These are phyloP conservation scores for Populus deltoides DNA, from an alignment of 345 rosid genomes.

Conservation along the genomic window DNA sequence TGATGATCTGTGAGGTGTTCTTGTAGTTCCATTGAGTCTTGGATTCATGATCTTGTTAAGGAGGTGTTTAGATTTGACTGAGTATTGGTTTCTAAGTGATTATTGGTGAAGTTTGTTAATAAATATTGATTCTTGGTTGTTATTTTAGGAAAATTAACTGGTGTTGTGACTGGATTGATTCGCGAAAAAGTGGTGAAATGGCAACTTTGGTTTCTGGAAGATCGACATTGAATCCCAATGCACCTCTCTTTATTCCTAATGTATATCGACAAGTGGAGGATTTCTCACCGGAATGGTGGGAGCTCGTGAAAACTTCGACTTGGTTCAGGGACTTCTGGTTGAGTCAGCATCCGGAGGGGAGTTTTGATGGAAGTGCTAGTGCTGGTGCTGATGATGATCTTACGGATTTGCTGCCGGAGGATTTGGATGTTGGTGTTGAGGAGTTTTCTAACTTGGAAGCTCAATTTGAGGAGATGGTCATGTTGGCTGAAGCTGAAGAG, in stretches of 20 bases:
- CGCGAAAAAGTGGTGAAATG: constrained; percentile 13
- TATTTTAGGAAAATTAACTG: not conserved
- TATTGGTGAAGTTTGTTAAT: not conserved
- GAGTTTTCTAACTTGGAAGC: constrained; percentile 3
- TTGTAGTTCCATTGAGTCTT: not conserved
- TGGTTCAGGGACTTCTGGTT: constrained; percentile 45
- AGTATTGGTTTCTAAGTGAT: not conserved
- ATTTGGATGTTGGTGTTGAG: constrained; percentile 5
- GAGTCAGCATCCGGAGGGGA: constrained; percentile 33
- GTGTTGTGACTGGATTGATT: not conserved
- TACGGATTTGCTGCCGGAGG: constrained; percentile 15
- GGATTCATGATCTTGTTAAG: not conserved
- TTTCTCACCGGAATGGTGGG: constrained; percentile 55
- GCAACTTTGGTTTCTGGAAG: constrained; percentile 31
- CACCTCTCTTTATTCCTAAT: constrained; percentile 41
- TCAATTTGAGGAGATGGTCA: constrained; percentile 14
- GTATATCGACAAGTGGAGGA: constrained; percentile 45
- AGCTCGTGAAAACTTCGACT: constrained; percentile 36
- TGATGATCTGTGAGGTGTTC: not conserved
- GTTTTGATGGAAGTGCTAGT: constrained; percentile 9
- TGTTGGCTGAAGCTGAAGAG: constrained; percentile 11
- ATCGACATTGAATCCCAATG: constrained; percentile 43
- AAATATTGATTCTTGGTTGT: not conserved
- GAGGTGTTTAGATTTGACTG: not conserved
- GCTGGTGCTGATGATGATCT: not conserved